Base-by-base conservation (phyloP, 148 eudicot genomes). In the Tetragonia tetragonoides region DNA sequence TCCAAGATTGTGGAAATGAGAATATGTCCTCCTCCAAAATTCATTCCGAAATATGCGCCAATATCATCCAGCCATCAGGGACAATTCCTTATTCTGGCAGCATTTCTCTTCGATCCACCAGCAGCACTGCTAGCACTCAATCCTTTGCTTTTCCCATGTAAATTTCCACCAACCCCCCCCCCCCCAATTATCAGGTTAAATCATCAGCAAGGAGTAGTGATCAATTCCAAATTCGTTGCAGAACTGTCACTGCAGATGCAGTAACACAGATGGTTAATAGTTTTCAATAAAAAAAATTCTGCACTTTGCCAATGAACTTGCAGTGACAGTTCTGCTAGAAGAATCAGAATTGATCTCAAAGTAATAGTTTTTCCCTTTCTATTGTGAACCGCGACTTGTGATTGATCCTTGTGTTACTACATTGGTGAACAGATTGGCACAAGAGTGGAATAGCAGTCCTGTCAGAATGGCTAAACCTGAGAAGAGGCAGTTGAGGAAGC, bases 111-210 rank as follows among this genome's bases (percentile, higher is more conserved):
- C 82, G 84, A 64, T 84, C 87, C 59, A 84, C 80, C 39, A 81
- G 86, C 71, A 81, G 84, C 82, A 81, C 83, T 1, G 66, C 68
- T 3, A 84, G 86, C 70, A 41, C 73, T 14, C 84, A 78, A 21
- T 84, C 87, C 71, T 84, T 84, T 12, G 81, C 87, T 57, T 84
- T 84, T 69, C 87, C 84, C 4, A 65, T 81, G 87, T 84, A 81
- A 78, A 0, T 61, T 20, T 63, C 4, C 15, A 16, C 65, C 47
- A 20, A 64, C 40, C 8, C 18, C 54, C 44, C 54, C 44, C 18
- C 8, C 16, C 20, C 57, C 66, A 23, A 38, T 49, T 8, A 62
- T 24, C 18, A 63, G 49, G 21, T 79, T 65, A 2, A 49, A 49
- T 7, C 12, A 49, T 49, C 12, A 0, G 53, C 12, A 12, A 49